Base-by-base conservation (phyloP, 768 basidiomycete species). In the Hygrocybe punicea region DNA sequence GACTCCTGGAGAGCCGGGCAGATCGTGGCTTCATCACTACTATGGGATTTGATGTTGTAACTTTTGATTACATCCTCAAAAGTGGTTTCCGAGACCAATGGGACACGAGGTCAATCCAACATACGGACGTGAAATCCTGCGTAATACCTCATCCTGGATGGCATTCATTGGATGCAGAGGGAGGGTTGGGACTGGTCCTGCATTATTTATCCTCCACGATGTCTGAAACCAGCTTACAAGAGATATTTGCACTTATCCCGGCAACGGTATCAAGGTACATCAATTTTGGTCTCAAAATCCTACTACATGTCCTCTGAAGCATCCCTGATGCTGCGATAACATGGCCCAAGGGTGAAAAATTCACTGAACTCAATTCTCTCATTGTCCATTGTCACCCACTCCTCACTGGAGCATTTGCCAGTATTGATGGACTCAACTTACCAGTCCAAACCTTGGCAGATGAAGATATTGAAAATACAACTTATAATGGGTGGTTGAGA, bases 211-310 rank as follows among this genome's bases (percentile, higher is more conserved):
- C 59, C 13, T 81, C 78, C 0, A 63, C 76, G 0, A 79, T 81
- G 72, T 64, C 51, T 1, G 72, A 79, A 34, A 62, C 71, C 21
- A 70, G 65, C 23, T 65, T 80, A 1, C 71, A 75, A 54, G 73
- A 79, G 50, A 79, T 81, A 6, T 82, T 81, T 60, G 76, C 75
- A 1, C 61, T 80, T 7, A 67, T 75, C 13, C 76, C 78, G 7
- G 24, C 72, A 0, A 75, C 73, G 0, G 61, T 73, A 19, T 63
- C 65, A 0, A 62, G 68, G 0, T 80, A 80, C 57, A 59, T 78
- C 47, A 35, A 55, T 6, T 79, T 78, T 63, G 62, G 62, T 1
- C 64, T 69, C 1, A 7, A 39, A 0, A 68, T 77, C 19, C 65
- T 78, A 0, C 67, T 71, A 2, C 13, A 51, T 0, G 67, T 65